These are phyloP conservation scores for Mycena maculata DNA, from an alignment of 768 basidiomycete genomes.

Conservation along the genomic window DNA sequence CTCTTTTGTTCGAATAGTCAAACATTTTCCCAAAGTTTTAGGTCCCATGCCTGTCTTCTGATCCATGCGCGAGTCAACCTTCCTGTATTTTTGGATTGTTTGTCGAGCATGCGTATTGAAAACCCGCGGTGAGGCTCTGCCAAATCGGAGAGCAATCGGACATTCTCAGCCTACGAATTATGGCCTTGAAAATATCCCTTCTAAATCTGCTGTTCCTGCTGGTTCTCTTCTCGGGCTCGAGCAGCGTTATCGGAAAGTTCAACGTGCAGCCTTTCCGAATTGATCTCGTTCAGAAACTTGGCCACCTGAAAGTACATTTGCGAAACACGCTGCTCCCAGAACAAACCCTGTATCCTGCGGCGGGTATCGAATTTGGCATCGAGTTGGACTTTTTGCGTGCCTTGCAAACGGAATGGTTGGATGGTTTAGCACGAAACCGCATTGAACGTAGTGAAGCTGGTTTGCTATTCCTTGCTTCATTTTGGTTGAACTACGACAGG, in stretches of 20 bases:
- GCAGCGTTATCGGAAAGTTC: not conserved
- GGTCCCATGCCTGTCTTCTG: no score
- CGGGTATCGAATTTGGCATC: conserved; percentile 11
- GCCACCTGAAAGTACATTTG: conserved; percentile 7
- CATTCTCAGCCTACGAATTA: not conserved
- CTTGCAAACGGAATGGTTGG: conserved; percentile 11
- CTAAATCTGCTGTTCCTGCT: not conserved
- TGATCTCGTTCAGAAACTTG: not conserved
- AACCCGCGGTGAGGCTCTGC: no score
- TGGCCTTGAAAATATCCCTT: not conserved
- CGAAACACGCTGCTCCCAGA: conserved; percentile 9
- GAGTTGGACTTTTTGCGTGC: conserved; percentile 12
- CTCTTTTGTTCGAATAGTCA: no score
- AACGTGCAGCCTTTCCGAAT: conserved; percentile 14
- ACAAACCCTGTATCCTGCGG: conserved; percentile 9
- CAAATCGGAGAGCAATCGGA: no score
- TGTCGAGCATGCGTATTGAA: no score
- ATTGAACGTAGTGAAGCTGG: conserved; percentile 7
- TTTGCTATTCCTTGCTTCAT: not conserved
- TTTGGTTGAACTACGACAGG: not conserved
- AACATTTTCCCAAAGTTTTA: no score
- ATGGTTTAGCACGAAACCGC: conserved; percentile 3
- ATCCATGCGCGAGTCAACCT: no score
- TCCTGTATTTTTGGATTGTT: no score
- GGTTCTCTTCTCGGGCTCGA: not conserved